These are phyloP conservation scores for Tylopilus sp. DNA, from an alignment of 1,284 basidiomycete genomes.

Conservation along the genomic window DNA sequence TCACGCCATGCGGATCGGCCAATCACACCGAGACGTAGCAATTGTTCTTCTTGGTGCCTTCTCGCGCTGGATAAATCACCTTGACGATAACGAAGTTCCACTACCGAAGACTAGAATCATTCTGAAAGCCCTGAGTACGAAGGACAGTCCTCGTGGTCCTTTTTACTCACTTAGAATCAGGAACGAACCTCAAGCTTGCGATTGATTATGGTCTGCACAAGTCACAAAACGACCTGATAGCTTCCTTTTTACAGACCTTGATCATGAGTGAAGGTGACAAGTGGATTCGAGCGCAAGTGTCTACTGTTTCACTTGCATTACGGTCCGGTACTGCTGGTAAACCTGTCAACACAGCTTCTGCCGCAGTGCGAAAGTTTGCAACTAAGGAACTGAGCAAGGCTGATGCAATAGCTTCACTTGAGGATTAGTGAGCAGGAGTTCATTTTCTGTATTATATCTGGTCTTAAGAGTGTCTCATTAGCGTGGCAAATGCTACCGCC, in stretches of 20 bases:
- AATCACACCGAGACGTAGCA: slow-evolving; percentile 70
- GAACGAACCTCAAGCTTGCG: slow-evolving; percentile 76
- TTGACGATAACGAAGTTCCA: slow-evolving; percentile 68
- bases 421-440: slow-evolving; percentile 67
- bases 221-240: slow-evolving; percentile 74
- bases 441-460: neutral
- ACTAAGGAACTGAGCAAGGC: slow-evolving; percentile 76
- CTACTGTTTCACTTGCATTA: slow-evolving; percentile 59
- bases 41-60: slow-evolving; percentile 77
- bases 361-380: slow-evolving; percentile 70
- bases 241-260: slow-evolving; percentile 79
- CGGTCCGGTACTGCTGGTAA: slow-evolving; percentile 60
- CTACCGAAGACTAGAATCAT: slow-evolving; percentile 62
- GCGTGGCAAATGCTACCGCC: slow-evolving; percentile 76
- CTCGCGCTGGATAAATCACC: slow-evolving; percentile 75
- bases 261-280: slow-evolving; percentile 85
- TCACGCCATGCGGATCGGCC: slow-evolving; percentile 78
- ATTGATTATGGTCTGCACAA: slow-evolving; percentile 78
- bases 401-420: slow-evolving; percentile 70
- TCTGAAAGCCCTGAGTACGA: slow-evolving; percentile 71
- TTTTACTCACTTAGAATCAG: slow-evolving; percentile 38
- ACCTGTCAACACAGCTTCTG: slow-evolving; percentile 66
- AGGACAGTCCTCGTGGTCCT: neutral
- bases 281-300: slow-evolving; percentile 67
- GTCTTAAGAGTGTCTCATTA: slow-evolving; percentile 28